Percentiles rank a stretch among this genome's conserved stretches.
Conservation (phyloP, 2,329 filamentous ascomycete genomes). For the Hypoxylon sp. region DNA sequence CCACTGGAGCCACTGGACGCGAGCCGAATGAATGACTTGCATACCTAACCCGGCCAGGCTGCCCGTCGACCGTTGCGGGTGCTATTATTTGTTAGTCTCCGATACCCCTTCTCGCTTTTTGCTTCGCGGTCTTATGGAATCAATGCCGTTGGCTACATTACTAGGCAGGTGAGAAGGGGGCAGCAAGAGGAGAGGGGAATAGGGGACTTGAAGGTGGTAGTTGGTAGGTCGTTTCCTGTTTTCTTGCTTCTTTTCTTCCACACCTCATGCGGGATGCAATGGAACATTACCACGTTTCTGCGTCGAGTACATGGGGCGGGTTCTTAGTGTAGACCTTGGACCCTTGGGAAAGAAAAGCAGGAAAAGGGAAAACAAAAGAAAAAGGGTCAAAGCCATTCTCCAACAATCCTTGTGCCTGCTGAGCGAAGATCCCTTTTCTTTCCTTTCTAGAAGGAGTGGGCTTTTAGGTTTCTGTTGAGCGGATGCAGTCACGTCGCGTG, state of each 20-base stretch:
- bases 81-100: background rate
- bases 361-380: background rate
- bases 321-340: too few species aligned
- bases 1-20: background rate
- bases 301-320: constrained; percentile 23
- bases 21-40: constrained; percentile 33
- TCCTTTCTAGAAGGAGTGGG: constrained; percentile 30
- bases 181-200: constrained; percentile 3
- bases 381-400: constrained; percentile 15
- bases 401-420: constrained; percentile 7
- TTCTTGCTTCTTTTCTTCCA: background rate
- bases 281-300: constrained; percentile 46
- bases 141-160: background rate
- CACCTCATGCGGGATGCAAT: constrained; percentile 37
- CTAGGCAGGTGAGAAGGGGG: background rate
- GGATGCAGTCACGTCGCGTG: constrained; percentile 27
- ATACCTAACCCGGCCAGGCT: constrained; percentile 24
- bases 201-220: constrained; percentile 3
- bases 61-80: constrained; percentile 23
- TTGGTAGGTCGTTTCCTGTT: constrained; percentile 18
- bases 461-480: constrained; percentile 7
- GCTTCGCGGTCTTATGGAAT: constrained; percentile 1
- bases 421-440: constrained; percentile 28
- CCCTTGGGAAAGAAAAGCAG: background rate
- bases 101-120: background rate